Base-by-base conservation (phyloP, 2,329 filamentous ascomycete genomes). In the Trichoderma endophyticum region DNA sequence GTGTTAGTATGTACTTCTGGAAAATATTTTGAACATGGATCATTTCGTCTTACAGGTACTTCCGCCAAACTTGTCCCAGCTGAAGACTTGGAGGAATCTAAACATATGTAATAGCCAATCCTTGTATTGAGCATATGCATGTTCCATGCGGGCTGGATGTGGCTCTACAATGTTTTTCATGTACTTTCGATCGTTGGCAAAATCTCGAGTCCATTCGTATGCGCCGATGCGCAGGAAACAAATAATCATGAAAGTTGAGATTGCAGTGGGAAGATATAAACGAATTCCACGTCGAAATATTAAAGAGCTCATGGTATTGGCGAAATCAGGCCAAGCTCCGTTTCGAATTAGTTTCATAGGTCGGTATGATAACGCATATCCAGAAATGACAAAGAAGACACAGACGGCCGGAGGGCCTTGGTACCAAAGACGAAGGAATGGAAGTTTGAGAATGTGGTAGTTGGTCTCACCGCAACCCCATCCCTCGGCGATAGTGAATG, bases 361-460 rank as follows among this genome's bases (percentile, higher is more conserved):
- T 60, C 83, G 83, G 70, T 89, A 84, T 34, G 85, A 86, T 14
- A 91, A 82, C 3, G 88, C 89, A 78, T 89, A 90, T 24, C 88
- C 88, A 0, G 87, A 89, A 59, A 90, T 87, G 76, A 90, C 85
- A 77, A 90, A 90, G 82, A 91, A 91, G 74, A 89, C 80, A 78
- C 85, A 87, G 51, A 90, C 88, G 75, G 87, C 87, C 0, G 87
- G 84, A 3, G 86, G 86, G 1, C 87, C 88, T 66, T 86, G 85
- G 76, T 86, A 89, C 72, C 86, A 81, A 4, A 89, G 80, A 15
- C 87, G 82, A 21, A 89, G 70, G 73, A 89, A 83, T 8, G 87
- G 88, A 1, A 89, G 82, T 76, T 86, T 85, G 74, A 87, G 81
- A 61, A 86, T 72, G 70, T 84, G 76, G 76, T 83, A 83, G 79